Base-by-base conservation (phyloP, 176 grass and related monocot genomes). In the Puccinellia tenuiflora region DNA sequence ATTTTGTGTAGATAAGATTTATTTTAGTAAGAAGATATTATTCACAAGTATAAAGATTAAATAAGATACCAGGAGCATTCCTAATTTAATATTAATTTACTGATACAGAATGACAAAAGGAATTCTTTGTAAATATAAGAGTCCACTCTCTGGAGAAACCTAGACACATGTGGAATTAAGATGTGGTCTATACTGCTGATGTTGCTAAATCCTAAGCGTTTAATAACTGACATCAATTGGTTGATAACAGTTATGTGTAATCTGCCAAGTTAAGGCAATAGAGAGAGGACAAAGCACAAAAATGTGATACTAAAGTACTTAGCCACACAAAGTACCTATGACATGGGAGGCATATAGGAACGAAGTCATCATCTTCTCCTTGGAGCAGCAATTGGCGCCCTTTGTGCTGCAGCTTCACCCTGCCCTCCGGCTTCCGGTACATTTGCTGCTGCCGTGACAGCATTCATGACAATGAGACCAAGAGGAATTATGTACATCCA, bases 401-500 rank as follows among this genome's bases (percentile, higher is more conserved):
- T 79, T 69, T 90, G 90, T 59, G 92, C 65, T 75, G 66, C 88
- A 75, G 89, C 56, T 69, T 94, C 90, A 28, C 83, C 84, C 83
- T 94, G 92, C 35, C 84, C 90, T 71, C 92, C 71, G 47, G 84
- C 86, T 80, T 91, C 90, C 5, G 89, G 89, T 83, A 94, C 85
- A 56, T 95, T 99, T 54, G 88, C 88, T 64, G 93, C 96, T 88
- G 94, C 93, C 46, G 96, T 94, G 73, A 99, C 59, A 64, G 91
- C 93, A 75, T 99, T 99, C 93, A 99, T 88, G 77, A 96, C 82
- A 75, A 99, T 94, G 79, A 99, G 92, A 84, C 91, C 93, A 8
- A 99, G 84, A 21, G 96, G 96, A 79, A 99, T 88, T 70, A 96
- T 77, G 87, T 99, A 99, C 96, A 99, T 99, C 96, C 96, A 99